Conservation (phyloP, 1,139 yeast species). For the Hansenula sp. region DNA sequence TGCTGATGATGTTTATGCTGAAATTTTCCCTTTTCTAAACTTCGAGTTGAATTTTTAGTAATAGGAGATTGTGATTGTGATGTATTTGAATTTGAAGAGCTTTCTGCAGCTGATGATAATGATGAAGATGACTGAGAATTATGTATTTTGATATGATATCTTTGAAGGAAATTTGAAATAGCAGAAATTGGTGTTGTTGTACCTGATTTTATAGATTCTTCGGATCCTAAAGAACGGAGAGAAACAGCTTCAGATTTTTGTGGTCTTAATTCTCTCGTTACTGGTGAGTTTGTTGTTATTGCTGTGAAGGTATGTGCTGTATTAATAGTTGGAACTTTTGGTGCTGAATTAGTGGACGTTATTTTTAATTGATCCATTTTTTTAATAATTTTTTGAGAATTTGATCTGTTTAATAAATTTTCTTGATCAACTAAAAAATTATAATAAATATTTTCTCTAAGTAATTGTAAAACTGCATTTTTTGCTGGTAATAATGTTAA, state of each 20-base stretch:
- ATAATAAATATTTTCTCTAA: slow-evolving; percentile 42
- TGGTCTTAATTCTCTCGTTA: neutral
- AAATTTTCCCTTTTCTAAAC: neutral
- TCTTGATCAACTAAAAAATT: slow-evolving; percentile 20
- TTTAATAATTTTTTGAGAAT: neutral
- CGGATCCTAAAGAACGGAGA: neutral
- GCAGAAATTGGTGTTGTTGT: slow-evolving; percentile 6
- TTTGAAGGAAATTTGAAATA: slow-evolving; percentile 11
- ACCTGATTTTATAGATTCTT: neutral
- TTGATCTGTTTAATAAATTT: slow-evolving; percentile 5
- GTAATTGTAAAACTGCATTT: slow-evolving; percentile 37
- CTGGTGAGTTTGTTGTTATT: no score
- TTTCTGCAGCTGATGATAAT: neutral
- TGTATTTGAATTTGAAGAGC: neutral
- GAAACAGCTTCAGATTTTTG: neutral
- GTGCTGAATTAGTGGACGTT: slow-evolving; percentile 1
- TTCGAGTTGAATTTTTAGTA: no score
- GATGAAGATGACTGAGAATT: slow-evolving; percentile 6
- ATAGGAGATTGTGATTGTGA: neutral
- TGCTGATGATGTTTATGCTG: slow-evolving; percentile 1
- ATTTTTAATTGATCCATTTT: neutral
- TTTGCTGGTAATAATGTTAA: slow-evolving; percentile 36
- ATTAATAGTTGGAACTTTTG: neutral
- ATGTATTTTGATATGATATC: slow-evolving; percentile 14
- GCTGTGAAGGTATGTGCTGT: no score